Conservation (phyloP, 2,329 filamentous ascomycete genomes). For the Penicillium palitans region DNA sequence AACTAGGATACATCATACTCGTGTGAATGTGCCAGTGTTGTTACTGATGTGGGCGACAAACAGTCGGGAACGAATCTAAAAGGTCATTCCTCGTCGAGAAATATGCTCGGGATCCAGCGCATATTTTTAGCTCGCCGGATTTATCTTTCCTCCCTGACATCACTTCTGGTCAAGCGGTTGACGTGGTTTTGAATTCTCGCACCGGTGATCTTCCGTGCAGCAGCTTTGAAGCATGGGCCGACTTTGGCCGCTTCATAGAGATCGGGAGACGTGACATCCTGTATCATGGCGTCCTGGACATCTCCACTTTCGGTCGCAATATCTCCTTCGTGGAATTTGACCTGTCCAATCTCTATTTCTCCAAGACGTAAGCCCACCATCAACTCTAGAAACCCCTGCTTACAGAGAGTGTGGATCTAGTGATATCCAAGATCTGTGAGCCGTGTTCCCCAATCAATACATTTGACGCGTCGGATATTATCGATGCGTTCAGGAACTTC, state of each 20-base stretch:
- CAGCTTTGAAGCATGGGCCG: constrained; percentile 25
- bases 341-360: neutral
- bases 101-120: constrained; percentile 14
- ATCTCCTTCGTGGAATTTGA: neutral
- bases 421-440: neutral
- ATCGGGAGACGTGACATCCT: constrained; percentile 17
- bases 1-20: constrained; percentile 2
- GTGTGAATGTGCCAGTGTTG: constrained; percentile 1
- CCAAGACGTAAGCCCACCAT: neutral
- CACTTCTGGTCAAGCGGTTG: neutral
- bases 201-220: constrained; percentile 25
- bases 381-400: neutral
- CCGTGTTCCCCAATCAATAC: neutral
- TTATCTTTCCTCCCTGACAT: neutral
- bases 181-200: constrained; percentile 24
- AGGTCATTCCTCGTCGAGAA: constrained; percentile 12
- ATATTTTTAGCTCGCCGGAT: constrained; percentile 25
- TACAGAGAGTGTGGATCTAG: neutral
- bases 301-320: neutral
- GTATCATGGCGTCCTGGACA: neutral
- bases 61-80: constrained; percentile 22
- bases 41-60: constrained; percentile 12
- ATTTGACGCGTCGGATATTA: neutral
- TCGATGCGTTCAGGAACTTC: neutral
- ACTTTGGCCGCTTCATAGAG: constrained; percentile 22